Conservation (phyloP, 208 protist species). For the Herpetomonas samuelpessoai region DNA sequence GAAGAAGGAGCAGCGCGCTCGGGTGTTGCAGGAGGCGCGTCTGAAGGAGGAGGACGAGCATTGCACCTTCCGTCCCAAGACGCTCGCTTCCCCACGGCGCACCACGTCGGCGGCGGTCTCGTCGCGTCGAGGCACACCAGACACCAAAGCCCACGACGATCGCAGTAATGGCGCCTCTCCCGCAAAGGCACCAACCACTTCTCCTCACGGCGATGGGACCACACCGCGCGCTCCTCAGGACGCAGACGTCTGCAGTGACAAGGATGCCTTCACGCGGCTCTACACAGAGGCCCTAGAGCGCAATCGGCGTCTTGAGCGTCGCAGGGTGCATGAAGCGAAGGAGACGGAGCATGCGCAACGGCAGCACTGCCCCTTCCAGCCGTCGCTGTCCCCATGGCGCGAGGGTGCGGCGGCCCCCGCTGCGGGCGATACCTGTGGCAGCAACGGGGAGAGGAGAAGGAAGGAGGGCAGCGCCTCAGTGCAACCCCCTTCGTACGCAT, state of each 20-base stretch:
- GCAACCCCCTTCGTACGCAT: slow-evolving; percentile 8
- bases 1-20: background rate
- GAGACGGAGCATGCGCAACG: slow-evolving; percentile 13
- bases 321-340: slow-evolving; percentile 12
- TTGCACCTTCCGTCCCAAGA: slow-evolving; percentile 12
- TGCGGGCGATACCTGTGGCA: too few species aligned
- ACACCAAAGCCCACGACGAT: too few species aligned
- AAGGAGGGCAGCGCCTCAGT: too few species aligned
- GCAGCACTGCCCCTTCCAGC: slow-evolving; percentile 20
- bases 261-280: slow-evolving; percentile 17
- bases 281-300: slow-evolving; percentile 16
- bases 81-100: too few species aligned
- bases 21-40: background rate
- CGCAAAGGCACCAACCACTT: too few species aligned
- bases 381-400: slow-evolving; percentile 5
- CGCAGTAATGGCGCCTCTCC: too few species aligned
- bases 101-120: background rate
- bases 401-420: slow-evolving; percentile 5
- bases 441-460: too few species aligned
- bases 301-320: slow-evolving; percentile 12
- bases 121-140: background rate
- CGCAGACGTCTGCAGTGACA: too few species aligned
- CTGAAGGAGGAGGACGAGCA: slow-evolving; percentile 4
- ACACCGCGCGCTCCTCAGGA: too few species aligned
- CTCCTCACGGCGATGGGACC: too few species aligned